These are phyloP conservation scores for Mortierella sp. DNA, from an alignment of 371 early-diverging fungal genomes.

Conservation along the genomic window DNA sequence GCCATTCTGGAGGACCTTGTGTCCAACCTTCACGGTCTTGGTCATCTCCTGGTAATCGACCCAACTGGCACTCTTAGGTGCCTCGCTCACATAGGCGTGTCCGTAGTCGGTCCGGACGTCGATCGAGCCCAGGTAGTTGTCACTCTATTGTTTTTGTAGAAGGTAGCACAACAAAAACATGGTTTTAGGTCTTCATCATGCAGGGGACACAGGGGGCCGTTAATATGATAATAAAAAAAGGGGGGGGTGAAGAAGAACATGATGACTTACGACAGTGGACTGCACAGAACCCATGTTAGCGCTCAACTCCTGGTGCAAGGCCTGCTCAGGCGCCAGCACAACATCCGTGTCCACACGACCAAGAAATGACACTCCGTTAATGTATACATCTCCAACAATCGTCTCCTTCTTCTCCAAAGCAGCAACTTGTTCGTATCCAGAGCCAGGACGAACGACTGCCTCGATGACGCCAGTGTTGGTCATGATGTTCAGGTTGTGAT, in stretches of 20 bases:
- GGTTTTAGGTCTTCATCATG: not conserved
- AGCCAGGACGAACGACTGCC: slow-evolving; percentile 5
- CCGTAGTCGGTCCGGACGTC: slow-evolving; percentile 14
- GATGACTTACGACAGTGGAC: slow-evolving; percentile 22
- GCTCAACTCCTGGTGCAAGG: slow-evolving; percentile 9
- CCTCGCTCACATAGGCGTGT: slow-evolving; percentile 1
- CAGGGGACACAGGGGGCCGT: not conserved
- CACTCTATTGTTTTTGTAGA: not conserved
- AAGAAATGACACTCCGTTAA: slow-evolving; percentile 4
- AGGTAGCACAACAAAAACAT: not conserved
- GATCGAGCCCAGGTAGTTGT: slow-evolving; percentile 29
- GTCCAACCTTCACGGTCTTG: not conserved
- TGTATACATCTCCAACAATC: slow-evolving; percentile 4
- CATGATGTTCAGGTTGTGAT: slow-evolving; percentile 11
- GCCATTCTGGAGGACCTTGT: slow-evolving; percentile 11
- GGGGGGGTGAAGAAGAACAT: not conserved
- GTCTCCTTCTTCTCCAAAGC: not conserved
- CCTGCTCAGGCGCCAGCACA: slow-evolving; percentile 19
- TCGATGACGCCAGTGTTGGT: slow-evolving; percentile 11
- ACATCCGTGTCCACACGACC: slow-evolving; percentile 9
- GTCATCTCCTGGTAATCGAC: slow-evolving; percentile 23
- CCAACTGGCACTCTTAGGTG: slow-evolving; percentile 10
- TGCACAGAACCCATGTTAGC: slow-evolving; percentile 11
- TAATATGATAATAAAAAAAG: not conserved
- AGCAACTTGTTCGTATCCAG: not conserved